Evolutionary conservation across 1,284 basidiomycete species (phyloP), one percentile per base, ranked within the genome.

Genomic region (Salmacisia buchloeana): DNA sequence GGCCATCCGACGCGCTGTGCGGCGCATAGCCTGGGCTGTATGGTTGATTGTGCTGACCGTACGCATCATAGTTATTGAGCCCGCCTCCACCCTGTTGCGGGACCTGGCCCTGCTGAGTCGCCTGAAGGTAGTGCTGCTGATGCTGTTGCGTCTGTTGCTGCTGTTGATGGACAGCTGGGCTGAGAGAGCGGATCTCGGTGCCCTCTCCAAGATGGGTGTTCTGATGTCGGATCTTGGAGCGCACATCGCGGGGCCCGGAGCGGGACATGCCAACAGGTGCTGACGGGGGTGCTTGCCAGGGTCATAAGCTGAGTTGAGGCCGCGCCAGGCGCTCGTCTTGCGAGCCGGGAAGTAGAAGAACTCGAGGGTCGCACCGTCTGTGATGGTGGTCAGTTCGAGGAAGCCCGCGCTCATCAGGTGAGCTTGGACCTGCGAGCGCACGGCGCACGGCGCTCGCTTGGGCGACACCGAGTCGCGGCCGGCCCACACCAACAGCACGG

Each of bases 221-320:
- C 43, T 74, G 72, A 62, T 79, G 77, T 57, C 74, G 74, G 68
- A 79, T 79, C 61, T 69, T 67, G 65, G 76, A 72, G 13, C 77
- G 72, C 45, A 75, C 58, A 61, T 77, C 71, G 49, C 49, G 49
- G 29, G 49, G 49, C 23, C 49, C 49, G 49, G 49, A 33, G 49
- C 49, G 49, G 18, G 49, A 54, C 49, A 54, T 54, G 25, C 2
- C 49, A n/a, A 12, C 15, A n/a, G 41, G 15, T 15, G 7, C 9
- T 38, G 35, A 38, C 7, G 41, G 41, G 18, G 18, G 10, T n/a
- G 41, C 1, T 43, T 2, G 36, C 10, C 12, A n/a, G n/a, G 36
- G 41, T n/a, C n/a, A n/a, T n/a, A n/a, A n/a, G n/a, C n/a, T n/a
- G n/a, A n/a, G n/a, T n/a, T n/a, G n/a, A n/a, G n/a, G n/a, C n/a